Conservation (phyloP, 2,329 filamentous ascomycete genomes). For the Claviceps pusilla region DNA sequence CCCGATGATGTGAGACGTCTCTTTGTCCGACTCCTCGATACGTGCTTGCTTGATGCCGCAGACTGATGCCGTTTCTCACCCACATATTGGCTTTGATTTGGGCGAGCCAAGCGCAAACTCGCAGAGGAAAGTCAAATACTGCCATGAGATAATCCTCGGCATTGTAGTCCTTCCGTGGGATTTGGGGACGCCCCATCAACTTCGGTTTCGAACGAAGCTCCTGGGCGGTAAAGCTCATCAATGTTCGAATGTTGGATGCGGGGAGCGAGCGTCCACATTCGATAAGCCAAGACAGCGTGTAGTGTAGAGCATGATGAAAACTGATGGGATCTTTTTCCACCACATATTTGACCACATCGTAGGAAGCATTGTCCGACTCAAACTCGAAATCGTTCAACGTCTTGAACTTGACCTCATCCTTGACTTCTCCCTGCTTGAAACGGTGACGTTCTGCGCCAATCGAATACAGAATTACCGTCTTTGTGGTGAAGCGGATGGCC, state of each 20-base stretch:
- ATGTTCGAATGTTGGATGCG: constrained; percentile 46
- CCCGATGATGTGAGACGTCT: constrained; percentile 85
- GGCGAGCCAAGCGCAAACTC: constrained; percentile 89
- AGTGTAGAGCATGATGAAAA: constrained; percentile 94
- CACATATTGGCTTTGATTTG: constrained; percentile 99
- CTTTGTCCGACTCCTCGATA: constrained; percentile 81
- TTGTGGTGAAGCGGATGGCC: constrained; percentile 61
- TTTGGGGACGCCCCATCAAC: constrained; percentile 43
- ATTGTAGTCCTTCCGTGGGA: constrained; percentile 40
- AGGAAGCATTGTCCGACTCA: constrained; percentile 40
- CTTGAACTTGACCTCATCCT: constrained; percentile 74
- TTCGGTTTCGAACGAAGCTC: constrained; percentile 53
- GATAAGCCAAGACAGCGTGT: constrained; percentile 88
- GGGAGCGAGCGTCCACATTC: constrained; percentile 72
- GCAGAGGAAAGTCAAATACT: constrained; percentile 81
- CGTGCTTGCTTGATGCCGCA: constrained; percentile 86
- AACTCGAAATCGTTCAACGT: constrained; percentile 66
- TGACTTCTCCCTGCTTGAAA: constrained; percentile 78
- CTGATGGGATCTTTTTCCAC: constrained; percentile 86
- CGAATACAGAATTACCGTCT: constrained; percentile 76
- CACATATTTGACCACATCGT: constrained; percentile 68
- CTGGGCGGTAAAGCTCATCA: constrained; percentile 58
- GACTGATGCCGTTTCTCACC: constrained; percentile 92
- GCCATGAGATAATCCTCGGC: constrained; percentile 72
- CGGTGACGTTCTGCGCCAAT: constrained; percentile 75